Evolutionary conservation across 768 basidiomycete genomes (phyloP), one percentile per base, ranked within the genome.

Genomic region (Infundibulicybe gibba): DNA sequence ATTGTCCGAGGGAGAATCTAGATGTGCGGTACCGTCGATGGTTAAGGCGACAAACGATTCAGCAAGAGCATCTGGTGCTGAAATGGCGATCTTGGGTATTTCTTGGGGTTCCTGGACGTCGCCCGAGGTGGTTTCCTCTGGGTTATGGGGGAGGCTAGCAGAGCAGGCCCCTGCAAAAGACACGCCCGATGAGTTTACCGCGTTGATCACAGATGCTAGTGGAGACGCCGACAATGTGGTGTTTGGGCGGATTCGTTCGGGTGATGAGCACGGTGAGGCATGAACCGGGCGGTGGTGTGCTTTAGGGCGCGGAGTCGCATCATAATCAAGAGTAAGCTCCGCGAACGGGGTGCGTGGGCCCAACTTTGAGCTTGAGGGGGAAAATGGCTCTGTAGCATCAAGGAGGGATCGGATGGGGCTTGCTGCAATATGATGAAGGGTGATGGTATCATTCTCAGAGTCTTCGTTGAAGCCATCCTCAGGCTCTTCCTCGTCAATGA

Each of bases 391-490:
- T 32, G 54, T 8, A 19, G 42, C 41, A 11, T 25, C 37, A 15
- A 41, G 33, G 6, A 6, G 6, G 45, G 40, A 30, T 21, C 52
- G 51, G 14, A 43, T 38, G 12, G 69, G 67, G 10, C 69, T 67
- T 45, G 58, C 59, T 33, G 61, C 62, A 57, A 67, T 65, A 45
- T 64, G 63, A 13, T 49, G 55, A 44, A 69, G 63, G 14, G 63
- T 67, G 15, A 71, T 53, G 0, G 70, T 71, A 31, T 67, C 63
- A 46, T 67, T 66, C 32, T 69, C 69, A 44, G 74, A 64, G 34
- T 66, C 65, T 16, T 69, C 65, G 14, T 64, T 62, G 6, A 49
- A 45, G 10, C 41, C 46, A 20, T 59, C 61, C 32, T 68, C 61
- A 3, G 60, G 47, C n/a, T 64, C 62, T 8, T 65, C 66, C 43